Evolutionary conservation across 768 basidiomycete genomes (phyloP), one percentile per base, ranked within the genome.

Genomic region (Boletus sp.): DNA sequence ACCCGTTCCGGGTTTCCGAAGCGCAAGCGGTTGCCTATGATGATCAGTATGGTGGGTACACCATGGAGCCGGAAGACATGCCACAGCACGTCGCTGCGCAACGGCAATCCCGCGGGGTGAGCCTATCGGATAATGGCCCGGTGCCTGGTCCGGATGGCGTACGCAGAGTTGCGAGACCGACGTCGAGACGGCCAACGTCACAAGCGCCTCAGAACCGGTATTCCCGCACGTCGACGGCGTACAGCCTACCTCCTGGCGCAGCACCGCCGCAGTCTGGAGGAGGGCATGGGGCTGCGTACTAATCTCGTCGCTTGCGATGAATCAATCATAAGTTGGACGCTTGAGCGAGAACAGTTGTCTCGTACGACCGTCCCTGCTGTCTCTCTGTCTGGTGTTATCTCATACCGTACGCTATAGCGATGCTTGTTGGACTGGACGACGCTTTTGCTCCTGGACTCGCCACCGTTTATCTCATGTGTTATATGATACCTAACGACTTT

Each of bases 81-180:
- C 57, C 42, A 30, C 62, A 50, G n/a, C 65, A 39, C 11, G 37
- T 66, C 29, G 46, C 50, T 40, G 58, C 40, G 35, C 61, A 47
- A 18, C 64, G 63, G 47, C 64, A 62, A 48, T 68, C 73, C 6
- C 82, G 90, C 11, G 92, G 94, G 24, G 80, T 97, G 47, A 86
- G 86, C 45, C 73, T 98, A 54, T 83, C 82, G 53, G 95, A 98
- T 62, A 76, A 83, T 64, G 95, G 95, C 14, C 92, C 92, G 39
- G 89, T 94, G 2, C 86, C 90, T 40, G 82, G 82, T 36, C 81
- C 85, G 9, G 86, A 89, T 17, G 87, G 89, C 52, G 93, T 94
- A 29, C 82, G 92, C 40, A 75, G 93, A 55, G 89, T 95, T 29
- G 82, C 90, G 47, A 77, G 90, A 64, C 83, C 80, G 47, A 67